Evolutionary conservation across 2,329 filamentous ascomycete species (phyloP), one percentile per base, ranked within the genome.

Genomic region (Claviceps capensis): DNA sequence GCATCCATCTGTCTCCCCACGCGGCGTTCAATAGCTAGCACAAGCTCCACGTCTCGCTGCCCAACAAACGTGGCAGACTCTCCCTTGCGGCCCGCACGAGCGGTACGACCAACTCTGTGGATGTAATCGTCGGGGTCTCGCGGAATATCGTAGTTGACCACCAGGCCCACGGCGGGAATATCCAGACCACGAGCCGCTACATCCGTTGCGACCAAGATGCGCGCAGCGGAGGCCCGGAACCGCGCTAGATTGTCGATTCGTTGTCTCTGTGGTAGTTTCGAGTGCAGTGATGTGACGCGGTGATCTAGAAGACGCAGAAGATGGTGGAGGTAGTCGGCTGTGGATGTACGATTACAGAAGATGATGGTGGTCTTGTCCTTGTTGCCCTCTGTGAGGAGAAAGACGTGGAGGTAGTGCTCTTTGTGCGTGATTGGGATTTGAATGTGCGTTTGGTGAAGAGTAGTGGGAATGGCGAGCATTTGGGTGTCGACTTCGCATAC

Each of bases 71-170:
- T 95, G 16, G 96, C 81, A 5, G 86, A 82, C 57, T 89, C 84
- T 61, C 93, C 93, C 50, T 75, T 76, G 45, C 89, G 79, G 0
- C 93, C 93, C 0, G 93, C 93, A 78, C 93, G 83, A 3, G 93
- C 93, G 13, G 93, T 98, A 69, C 93, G 85, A 66, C 93, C 93
- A 49, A 96, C 91, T 13, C 93, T 82, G 71, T 98, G 93, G 58
- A 98, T 93, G 67, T 98, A 98, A 68, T 96, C 91, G 65, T 96
- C 90, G 3, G 91, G 88, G 63, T 96, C 88, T n/a, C 91, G 82
- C 0, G 93, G 93, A 1, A 98, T 81, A 64, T 98, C 93, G 68
- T 90, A 98, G 69, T 98, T 97, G 63, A 98, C 73, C 2, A 98
- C 93, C 16, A 97, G 70, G 51, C 79, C 84, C 6, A 97, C 91